Conservation (phyloP, 2,329 filamentous ascomycete genomes). For the Beauveria sp. region DNA sequence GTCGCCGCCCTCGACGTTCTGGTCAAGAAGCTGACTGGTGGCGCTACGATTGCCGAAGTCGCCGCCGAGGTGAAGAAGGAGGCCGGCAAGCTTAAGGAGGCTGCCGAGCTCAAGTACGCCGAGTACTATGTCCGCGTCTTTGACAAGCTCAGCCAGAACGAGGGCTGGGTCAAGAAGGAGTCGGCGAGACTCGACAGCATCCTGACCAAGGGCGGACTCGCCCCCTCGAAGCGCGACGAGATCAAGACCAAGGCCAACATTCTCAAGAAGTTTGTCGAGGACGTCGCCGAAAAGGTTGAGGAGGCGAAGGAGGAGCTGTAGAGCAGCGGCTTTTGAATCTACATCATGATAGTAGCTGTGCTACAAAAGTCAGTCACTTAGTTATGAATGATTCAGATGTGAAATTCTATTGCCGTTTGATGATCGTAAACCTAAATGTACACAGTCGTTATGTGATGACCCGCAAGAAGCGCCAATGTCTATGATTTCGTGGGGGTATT, state of each 20-base stretch:
- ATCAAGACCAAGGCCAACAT: slow-evolving; percentile 82
- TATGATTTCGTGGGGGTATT: slow-evolving; percentile 29
- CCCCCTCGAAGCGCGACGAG: slow-evolving; percentile 81
- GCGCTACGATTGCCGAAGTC: slow-evolving; percentile 54
- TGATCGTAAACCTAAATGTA: background rate
- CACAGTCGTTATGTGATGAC: background rate
- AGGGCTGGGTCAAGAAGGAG: slow-evolving; percentile 79
- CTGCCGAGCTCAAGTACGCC: slow-evolving; percentile 65
- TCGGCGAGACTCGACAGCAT: slow-evolving; percentile 70
- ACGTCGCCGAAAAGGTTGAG: slow-evolving; percentile 42
- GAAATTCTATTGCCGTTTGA: background rate
- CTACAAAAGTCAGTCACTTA: background rate
- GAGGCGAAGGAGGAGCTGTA: slow-evolving; percentile 64
- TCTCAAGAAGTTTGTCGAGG: slow-evolving; percentile 64
- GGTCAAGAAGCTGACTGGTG: slow-evolving; percentile 64
- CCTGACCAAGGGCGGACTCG: slow-evolving; percentile 77
- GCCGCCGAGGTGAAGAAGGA: slow-evolving; percentile 65
- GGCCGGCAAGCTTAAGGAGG: slow-evolving; percentile 55
- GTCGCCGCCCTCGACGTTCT: slow-evolving; percentile 71
- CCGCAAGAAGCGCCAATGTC: background rate
- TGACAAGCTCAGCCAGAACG: slow-evolving; percentile 72
- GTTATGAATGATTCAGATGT: background rate
- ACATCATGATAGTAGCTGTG: slow-evolving; percentile 16
- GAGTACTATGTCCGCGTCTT: slow-evolving; percentile 92
- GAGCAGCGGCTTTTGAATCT: slow-evolving; percentile 29